Evolutionary conservation across 345 rosid species (phyloP), one percentile per base, ranked within the genome.

Genomic region (Salix arbutifolia): DNA sequence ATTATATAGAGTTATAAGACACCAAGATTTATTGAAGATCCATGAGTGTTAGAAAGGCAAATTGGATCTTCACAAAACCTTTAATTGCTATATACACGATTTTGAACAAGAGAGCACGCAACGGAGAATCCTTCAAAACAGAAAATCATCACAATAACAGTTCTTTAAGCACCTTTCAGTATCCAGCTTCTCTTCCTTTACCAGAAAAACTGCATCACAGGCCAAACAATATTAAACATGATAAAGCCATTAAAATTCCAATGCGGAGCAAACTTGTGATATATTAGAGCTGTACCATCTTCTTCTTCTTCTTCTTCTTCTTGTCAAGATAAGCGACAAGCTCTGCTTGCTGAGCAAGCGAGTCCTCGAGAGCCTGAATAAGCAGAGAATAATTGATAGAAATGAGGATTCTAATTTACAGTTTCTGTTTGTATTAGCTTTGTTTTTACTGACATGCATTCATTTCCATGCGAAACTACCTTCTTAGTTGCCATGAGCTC

Each of bases 291-390:
- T 80, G 13, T 78, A 90, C 92, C 80, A 85, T 70, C 87, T 90
- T 92, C 88, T 90, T 94, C 85, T 89, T 92, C 83, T 88, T 92
- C 85, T 89, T 92, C 85, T 91, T 92, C 88, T 95, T 95, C 72
- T 91, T 91, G 53, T 93, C 95, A 23, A 95, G 79, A 83, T 91
- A 93, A 17, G 91, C 93, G 52, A 88, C 46, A 6, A 95, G 88
- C 76, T 95, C 97, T 73, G 89, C 91, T 71, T 91, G 97, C 67
- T 84, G 90, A 38, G 87, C 50, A 64, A 89, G 83, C 3, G 97
- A 86, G 8, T 95, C 96, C 66, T 91, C 99, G 74, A 95, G 81
- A 42, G 96, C 96, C 98, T 94, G 86, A 65, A 75, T 52, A 72
- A 68, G 40, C 62, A 80, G 61, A 12, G 31, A 72, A 12, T 12